These are phyloP conservation scores for Verticillium nubilum DNA, from an alignment of 2,329 filamentous ascomycete species.

Conservation along the genomic window DNA sequence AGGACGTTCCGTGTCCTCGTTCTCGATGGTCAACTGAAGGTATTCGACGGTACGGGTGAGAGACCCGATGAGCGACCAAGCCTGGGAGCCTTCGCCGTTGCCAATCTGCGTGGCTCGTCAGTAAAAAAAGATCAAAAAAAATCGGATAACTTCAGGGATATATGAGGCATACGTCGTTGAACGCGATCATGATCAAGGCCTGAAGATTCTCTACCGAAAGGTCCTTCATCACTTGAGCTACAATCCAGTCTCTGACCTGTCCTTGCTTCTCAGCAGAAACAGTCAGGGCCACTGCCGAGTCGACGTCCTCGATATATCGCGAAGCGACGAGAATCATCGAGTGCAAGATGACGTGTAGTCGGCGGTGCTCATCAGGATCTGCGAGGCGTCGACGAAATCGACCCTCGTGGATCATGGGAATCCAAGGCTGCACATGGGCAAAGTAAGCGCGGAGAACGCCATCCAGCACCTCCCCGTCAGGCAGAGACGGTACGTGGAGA, in stretches of 20 bases:
- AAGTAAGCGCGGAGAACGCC: conserved; percentile 26
- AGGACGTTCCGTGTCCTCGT: conserved; percentile 17
- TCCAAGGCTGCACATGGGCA: conserved; percentile 29
- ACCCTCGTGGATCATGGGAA: conserved; percentile 27
- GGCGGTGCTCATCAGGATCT: conserved; percentile 14
- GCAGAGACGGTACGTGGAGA: neutral
- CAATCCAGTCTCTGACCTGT: conserved; percentile 14
- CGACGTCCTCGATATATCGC: conserved; percentile 20
- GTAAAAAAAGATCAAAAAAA: neutral
- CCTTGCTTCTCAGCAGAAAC: conserved; percentile 14
- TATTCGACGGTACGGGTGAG: conserved; percentile 23
- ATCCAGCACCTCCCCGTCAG: conserved; percentile 10
- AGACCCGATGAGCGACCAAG: conserved; percentile 24
- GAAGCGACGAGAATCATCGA: conserved; percentile 23
- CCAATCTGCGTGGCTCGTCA: conserved; percentile 23
- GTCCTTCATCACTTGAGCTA: conserved; percentile 22
- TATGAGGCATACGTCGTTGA: conserved; percentile 27
- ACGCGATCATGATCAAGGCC: conserved; percentile 28
- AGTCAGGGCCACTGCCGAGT: conserved; percentile 6
- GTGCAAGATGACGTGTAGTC: conserved; percentile 25
- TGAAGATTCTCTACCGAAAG: conserved; percentile 29
- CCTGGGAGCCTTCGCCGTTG: conserved; percentile 16
- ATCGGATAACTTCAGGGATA: no score
- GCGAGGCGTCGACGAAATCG: conserved; percentile 18
- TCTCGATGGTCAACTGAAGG: conserved; percentile 21